Evolutionary conservation across 805 yeast species (phyloP).

Genomic region (Lipomyces starkeyi): DNA sequence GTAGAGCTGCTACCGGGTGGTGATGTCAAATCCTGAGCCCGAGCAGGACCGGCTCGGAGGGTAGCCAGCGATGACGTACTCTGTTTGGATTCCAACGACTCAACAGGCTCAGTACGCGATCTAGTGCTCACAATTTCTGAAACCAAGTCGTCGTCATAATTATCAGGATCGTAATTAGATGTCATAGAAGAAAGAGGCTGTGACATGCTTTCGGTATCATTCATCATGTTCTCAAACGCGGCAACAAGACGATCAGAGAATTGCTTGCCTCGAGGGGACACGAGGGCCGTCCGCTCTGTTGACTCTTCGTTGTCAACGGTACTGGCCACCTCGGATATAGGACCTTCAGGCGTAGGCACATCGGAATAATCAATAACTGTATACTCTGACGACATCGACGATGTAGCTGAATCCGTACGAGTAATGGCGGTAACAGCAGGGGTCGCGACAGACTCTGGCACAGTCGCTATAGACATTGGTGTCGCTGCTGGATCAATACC

Average conservation of each 20-base stretch:
- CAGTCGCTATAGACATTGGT: background rate
- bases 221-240: slow-evolving; percentile 29
- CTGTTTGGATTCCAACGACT: background rate
- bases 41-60: background rate
- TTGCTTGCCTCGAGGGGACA: slow-evolving; percentile 8
- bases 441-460: background rate
- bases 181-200: slow-evolving; percentile 4
- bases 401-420: background rate
- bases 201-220: slow-evolving; percentile 19
- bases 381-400: slow-evolving; percentile 8
- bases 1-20: background rate
- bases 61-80: background rate
- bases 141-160: background rate
- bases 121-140: background rate
- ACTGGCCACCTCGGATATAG: slow-evolving; percentile 8
- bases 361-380: slow-evolving; percentile 6
- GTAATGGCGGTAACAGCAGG: slow-evolving; percentile 8
- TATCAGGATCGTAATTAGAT: background rate
- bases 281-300: background rate
- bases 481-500: background rate
- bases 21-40: background rate
- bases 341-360: slow-evolving; percentile 8
- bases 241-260: slow-evolving; percentile 23
- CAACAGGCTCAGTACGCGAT: background rate
- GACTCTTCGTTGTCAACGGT: slow-evolving; percentile 4